Base-by-base conservation (phyloP, 768 basidiomycete genomes). In the Gyrodon lividus region DNA sequence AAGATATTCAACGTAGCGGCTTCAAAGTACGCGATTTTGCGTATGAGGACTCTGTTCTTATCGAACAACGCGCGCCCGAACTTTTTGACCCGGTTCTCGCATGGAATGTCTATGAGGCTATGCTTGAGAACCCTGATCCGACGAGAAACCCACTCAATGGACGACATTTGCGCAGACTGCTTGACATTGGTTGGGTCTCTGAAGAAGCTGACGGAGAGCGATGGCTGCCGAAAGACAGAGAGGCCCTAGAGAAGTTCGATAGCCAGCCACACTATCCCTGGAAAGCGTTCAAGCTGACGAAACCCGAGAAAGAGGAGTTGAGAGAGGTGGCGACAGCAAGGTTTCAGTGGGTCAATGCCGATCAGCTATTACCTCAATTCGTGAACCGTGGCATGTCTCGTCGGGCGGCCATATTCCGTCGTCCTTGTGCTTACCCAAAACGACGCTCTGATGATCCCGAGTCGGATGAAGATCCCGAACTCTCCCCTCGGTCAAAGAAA, bases 1-100 rank as follows among this genome's bases (percentile, higher is more conserved):
- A 51, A 17, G 67, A 69, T 12, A 67, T 68, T 20, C 62, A 68
- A 40, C 52, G 51, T 26, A 57, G 45, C 9, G 67, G 68, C 24
- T 55, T 66, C 44, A 68, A 59, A 57, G 64, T 68, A 35, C 58
- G 68, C 67, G 67, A 69, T 54, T 69, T 70, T 48, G 66, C 58
- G 12, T 53, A 59, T 20, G 69, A 69, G 51, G 22, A 39, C 9
- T 20, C 50, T 2, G 8, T 54, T 5, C 59, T 66, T 2, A n/a
- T 43, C 23, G 53, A 56, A 9, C 43, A 59, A 24, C 38, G 42
- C 28, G 60, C 67, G 6, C 54, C 56, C 1, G 67, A 69, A 42
- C 51, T 69, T 22, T 69, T 70, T 43, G 67, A 69, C 28, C 69
- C 67, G 12, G 46, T 70, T 31, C 56, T 64, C 41, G 59, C 52